Evolutionary conservation across 306 rosid genomes (phyloP).

Genomic region (Benincasa hispida): DNA sequence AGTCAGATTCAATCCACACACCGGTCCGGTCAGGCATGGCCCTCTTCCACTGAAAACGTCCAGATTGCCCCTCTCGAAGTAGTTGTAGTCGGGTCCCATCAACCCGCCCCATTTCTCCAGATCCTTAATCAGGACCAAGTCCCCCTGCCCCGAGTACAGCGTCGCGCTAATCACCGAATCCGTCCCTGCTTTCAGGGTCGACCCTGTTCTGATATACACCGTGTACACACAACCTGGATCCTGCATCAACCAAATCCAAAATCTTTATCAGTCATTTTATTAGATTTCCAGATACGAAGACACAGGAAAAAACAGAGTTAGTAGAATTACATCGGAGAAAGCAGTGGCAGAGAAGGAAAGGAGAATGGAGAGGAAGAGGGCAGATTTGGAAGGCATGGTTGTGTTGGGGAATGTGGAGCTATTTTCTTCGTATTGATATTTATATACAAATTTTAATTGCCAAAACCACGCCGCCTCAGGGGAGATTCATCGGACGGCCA

Average conservation of each 20-base stretch:
- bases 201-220: constrained; percentile 51
- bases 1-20: constrained; percentile 64
- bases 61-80: constrained; percentile 82
- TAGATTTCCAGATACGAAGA: no score
- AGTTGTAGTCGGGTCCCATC: constrained; percentile 46
- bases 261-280: no score
- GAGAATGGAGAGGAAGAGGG: no score
- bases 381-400: no score
- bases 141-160: constrained; percentile 40
- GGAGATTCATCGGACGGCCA: not conserved
- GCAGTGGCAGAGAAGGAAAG: no score
- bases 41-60: constrained; percentile 78
- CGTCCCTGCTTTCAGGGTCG: constrained; percentile 62
- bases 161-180: constrained; percentile 40
- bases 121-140: constrained; percentile 35
- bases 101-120: constrained; percentile 69
- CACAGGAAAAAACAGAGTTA: no score
- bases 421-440: no score
- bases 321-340: no score
- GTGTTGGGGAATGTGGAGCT: no score
- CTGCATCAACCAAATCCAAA: constrained; percentile 22
- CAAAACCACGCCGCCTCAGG: no score
- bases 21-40: constrained; percentile 43
- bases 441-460: no score
- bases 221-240: constrained; percentile 60